Conservation (phyloP, 352 stramenopile genomes). For the Globisporangium sylvaticum region DNA sequence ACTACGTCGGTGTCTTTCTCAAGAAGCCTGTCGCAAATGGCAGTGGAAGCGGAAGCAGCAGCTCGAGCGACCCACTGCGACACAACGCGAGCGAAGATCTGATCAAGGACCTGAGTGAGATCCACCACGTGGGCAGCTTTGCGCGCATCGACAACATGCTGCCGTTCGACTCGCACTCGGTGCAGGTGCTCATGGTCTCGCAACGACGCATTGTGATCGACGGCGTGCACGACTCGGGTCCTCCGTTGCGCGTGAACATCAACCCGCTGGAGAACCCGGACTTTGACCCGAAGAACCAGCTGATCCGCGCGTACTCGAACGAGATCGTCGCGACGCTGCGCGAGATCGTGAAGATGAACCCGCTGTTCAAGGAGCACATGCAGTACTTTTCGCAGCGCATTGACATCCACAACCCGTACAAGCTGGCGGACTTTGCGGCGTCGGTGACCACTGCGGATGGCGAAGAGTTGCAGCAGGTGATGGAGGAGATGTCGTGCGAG, state of each 20-base stretch:
- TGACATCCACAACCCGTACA: constrained; percentile 96
- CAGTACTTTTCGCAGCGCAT: constrained; percentile 95
- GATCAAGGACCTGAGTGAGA: constrained; percentile 90
- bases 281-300: constrained; percentile 77
- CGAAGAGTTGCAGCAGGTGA: constrained; percentile 90
- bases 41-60: neutral
- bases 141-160: constrained; percentile 93
- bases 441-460: constrained; percentile 93
- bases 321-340: constrained; percentile 96
- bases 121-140: constrained; percentile 95
- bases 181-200: constrained; percentile 86
- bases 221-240: constrained; percentile 57
- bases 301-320: constrained; percentile 96
- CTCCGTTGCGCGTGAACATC: constrained; percentile 63
- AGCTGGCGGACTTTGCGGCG: constrained; percentile 97
- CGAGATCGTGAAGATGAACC: constrained; percentile 96
- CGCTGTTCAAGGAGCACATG: constrained; percentile 97
- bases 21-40: constrained; percentile 53
- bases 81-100: constrained; percentile 70
- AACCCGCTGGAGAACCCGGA: constrained; percentile 66
- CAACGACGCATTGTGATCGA: constrained; percentile 86
- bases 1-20: constrained; percentile 94
- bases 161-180: constrained; percentile 65
- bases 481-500: constrained; percentile 96
- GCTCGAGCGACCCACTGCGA: constrained; percentile 28